Evolutionary conservation across 768 basidiomycete species (phyloP).

Genomic region (Paxillus ammoniavirescens): DNA sequence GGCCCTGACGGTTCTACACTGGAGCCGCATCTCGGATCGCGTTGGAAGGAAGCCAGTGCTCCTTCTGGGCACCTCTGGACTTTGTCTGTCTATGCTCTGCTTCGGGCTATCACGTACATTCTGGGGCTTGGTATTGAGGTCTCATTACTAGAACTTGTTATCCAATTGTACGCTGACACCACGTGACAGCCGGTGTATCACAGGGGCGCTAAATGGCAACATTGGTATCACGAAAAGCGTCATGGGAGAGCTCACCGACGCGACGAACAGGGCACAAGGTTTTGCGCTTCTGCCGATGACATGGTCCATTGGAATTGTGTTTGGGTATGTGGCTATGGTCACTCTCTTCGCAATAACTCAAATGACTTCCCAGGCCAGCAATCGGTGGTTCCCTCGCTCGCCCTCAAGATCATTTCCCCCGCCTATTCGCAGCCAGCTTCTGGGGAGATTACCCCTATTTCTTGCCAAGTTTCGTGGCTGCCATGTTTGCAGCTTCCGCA

Average conservation of each 20-base stretch:
- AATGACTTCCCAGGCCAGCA: slow-evolving; percentile 16
- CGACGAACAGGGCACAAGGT: slow-evolving; percentile 17
- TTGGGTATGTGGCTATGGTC: slow-evolving; percentile 27
- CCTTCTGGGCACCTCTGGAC: slow-evolving; percentile 57
- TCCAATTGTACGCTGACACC: no score
- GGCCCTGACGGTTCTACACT: slow-evolving; percentile 66
- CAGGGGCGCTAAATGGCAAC: slow-evolving; percentile 62
- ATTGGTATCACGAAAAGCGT: slow-evolving; percentile 66
- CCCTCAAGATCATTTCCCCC: slow-evolving; percentile 53
- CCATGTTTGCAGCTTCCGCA: slow-evolving; percentile 47
- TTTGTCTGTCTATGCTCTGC: slow-evolving; percentile 64
- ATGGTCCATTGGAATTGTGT: slow-evolving; percentile 23
- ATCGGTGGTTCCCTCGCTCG: slow-evolving; percentile 59
- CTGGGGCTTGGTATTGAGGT: slow-evolving; percentile 53
- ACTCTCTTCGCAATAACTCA: background rate
- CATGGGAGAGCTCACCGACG: slow-evolving; percentile 59
- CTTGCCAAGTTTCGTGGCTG: slow-evolving; percentile 61
- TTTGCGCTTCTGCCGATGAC: slow-evolving; percentile 18
- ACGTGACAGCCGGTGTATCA: slow-evolving; percentile 45
- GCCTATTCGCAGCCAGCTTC: slow-evolving; percentile 45
- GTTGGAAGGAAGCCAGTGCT: slow-evolving; percentile 76
- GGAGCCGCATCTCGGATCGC: slow-evolving; percentile 68
- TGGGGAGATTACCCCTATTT: slow-evolving; percentile 57
- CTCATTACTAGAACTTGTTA: background rate
- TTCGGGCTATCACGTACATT: slow-evolving; percentile 72